Conservation (phyloP, 768 basidiomycete genomes). For the Lentinula boryana region DNA sequence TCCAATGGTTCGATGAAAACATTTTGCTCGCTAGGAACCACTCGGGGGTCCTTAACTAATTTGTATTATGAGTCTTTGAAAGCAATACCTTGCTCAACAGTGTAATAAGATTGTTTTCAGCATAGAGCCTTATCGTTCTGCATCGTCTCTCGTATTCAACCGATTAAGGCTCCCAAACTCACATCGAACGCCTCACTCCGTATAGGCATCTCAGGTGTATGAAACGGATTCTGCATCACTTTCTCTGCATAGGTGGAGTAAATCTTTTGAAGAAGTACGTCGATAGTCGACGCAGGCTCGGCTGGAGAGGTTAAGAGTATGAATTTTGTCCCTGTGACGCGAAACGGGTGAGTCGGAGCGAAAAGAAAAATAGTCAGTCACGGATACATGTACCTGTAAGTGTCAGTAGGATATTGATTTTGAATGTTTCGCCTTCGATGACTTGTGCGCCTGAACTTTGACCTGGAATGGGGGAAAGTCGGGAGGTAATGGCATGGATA, state of each 20-base stretch:
- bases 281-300: conserved; percentile 53
- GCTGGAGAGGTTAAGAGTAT: conserved; percentile 82
- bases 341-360: background rate
- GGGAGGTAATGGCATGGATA: conserved; percentile 96
- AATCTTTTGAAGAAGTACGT: conserved; percentile 72
- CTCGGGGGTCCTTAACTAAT: no score
- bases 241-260: conserved; percentile 94
- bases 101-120: no score
- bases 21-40: no score
- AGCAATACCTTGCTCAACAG: background rate
- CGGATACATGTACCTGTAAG: conserved; percentile 61
- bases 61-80: no score
- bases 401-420: conserved; percentile 86
- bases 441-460: conserved; percentile 84
- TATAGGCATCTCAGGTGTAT: conserved; percentile 99
- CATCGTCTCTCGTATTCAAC: conserved; percentile 11
- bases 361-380: background rate
- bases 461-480: conserved; percentile 72
- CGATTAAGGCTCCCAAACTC: conserved; percentile 57
- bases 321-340: conserved; percentile 80
- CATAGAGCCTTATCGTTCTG: background rate
- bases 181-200: conserved; percentile 85
- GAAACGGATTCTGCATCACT: conserved; percentile 99
- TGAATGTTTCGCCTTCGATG: conserved; percentile 96
- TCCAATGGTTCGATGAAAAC: no score